phyloP scores from a whole-genome alignment of 331 rosid genomes.

The Erythrophleum ivorense region DNA sequence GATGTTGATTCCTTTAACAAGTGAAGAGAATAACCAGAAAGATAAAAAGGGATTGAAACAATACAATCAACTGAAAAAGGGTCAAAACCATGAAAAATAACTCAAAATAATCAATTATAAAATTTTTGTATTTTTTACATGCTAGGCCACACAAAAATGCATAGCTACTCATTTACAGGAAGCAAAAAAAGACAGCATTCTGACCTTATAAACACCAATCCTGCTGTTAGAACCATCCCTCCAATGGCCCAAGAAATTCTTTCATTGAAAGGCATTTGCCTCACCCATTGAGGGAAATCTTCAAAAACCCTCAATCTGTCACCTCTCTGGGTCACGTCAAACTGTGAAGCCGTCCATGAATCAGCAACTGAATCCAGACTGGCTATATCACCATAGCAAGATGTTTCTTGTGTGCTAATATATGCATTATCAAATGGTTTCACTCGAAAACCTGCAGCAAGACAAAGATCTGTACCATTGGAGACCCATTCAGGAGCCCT shows the following conservation, averaged over 20 bases:
- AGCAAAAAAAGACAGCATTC: constrained; percentile 28
- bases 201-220: constrained; percentile 77
- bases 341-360: constrained; percentile 73
- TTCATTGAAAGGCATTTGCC: constrained; percentile 68
- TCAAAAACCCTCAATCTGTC: constrained; percentile 46
- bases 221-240: constrained; percentile 93
- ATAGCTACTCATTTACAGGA: constrained; percentile 23
- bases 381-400: constrained; percentile 83
- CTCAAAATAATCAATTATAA: constrained; percentile 13
- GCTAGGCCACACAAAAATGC: constrained; percentile 19
- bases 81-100: constrained; percentile 11
- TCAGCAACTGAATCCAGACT: constrained; percentile 79
- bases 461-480: constrained; percentile 94
- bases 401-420: constrained; percentile 45
- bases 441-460: constrained; percentile 79
- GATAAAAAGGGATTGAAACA: constrained; percentile 12
- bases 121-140: neutral
- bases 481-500: constrained; percentile 89
- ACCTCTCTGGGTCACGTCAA: constrained; percentile 48
- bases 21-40: neutral
- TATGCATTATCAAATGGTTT: constrained; percentile 48
- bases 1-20: neutral
- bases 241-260: constrained; percentile 95
- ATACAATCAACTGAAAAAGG: neutral
- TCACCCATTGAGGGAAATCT: constrained; percentile 66